Conservation (phyloP, 257 asterid genomes). For the Lithospermum erythrorhizon region DNA sequence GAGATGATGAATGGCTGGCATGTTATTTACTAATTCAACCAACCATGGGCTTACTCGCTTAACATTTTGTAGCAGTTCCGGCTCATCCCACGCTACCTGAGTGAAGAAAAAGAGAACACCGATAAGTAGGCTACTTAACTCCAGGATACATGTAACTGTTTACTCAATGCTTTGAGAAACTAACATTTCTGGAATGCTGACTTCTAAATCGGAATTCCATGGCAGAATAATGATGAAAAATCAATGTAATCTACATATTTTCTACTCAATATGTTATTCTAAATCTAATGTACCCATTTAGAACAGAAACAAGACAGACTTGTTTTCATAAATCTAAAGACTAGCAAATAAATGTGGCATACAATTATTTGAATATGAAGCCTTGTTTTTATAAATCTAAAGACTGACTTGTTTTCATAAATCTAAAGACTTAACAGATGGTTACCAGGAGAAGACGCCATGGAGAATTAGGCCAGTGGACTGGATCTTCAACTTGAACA, state of each 20-base stretch:
- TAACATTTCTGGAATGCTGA: background rate
- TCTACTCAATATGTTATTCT: too few species aligned
- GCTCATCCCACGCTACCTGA: slow-evolving; percentile 77
- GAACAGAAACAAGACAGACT: background rate
- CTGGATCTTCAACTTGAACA: slow-evolving; percentile 48
- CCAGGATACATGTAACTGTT: background rate
- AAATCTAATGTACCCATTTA: background rate
- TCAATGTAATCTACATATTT: background rate
- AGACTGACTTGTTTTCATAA: background rate
- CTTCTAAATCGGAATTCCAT: background rate
- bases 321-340: too few species aligned
- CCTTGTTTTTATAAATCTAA: background rate
- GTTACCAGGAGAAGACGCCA: slow-evolving; percentile 81
- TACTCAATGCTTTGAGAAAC: background rate
- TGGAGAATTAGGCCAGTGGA: slow-evolving; percentile 78
- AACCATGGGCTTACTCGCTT: slow-evolving; percentile 76
- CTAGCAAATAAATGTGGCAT: background rate
- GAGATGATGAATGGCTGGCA: slow-evolving; percentile 41
- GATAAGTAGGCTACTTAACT: background rate
- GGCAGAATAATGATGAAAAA: too few species aligned
- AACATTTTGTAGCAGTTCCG: slow-evolving; percentile 69
- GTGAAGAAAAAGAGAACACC: background rate
- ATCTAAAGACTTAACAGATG: background rate
- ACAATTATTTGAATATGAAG: background rate
- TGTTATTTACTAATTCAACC: slow-evolving; percentile 54